A percentile compares a stretch with the other conserved stretches of the same genome.
Conservation (phyloP, 768 basidiomycete species). For the Roridomyces roridus region DNA sequence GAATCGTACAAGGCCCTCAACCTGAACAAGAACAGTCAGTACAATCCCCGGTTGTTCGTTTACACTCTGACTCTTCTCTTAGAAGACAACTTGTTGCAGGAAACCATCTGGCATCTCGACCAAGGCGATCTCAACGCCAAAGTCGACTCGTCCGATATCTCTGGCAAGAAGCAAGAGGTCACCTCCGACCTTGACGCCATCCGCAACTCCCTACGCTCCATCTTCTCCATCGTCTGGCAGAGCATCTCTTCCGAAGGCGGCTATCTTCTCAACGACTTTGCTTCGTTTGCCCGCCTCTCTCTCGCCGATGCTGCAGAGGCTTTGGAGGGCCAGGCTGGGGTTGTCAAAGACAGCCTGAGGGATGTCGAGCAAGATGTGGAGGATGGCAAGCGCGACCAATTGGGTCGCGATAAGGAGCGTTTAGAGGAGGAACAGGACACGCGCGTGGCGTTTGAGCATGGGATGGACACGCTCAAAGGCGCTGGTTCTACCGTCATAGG, state of each 20-base stretch:
- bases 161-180: slow-evolving; percentile 50
- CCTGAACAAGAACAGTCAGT: slow-evolving; percentile 61
- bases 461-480: slow-evolving; percentile 69
- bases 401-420: slow-evolving; percentile 59
- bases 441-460: slow-evolving; percentile 64
- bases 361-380: slow-evolving; percentile 64
- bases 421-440: slow-evolving; percentile 56
- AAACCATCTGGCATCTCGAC: slow-evolving; percentile 68
- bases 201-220: slow-evolving; percentile 53
- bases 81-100: slow-evolving; percentile 72
- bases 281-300: slow-evolving; percentile 67
- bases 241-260: slow-evolving; percentile 59
- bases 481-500: slow-evolving; percentile 65
- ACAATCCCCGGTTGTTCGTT: background rate
- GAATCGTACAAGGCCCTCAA: slow-evolving; percentile 62
- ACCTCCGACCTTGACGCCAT: slow-evolving; percentile 56
- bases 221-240: slow-evolving; percentile 59
- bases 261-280: slow-evolving; percentile 63
- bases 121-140: slow-evolving; percentile 56
- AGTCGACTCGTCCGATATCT: slow-evolving; percentile 33
- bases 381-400: slow-evolving; percentile 60
- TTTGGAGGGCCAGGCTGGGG: slow-evolving; percentile 56
- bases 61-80: slow-evolving; percentile 1
- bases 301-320: slow-evolving; percentile 71
- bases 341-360: slow-evolving; percentile 59